Conservation (phyloP, 1,284 basidiomycete genomes). For the Leccinum ponderosum region DNA sequence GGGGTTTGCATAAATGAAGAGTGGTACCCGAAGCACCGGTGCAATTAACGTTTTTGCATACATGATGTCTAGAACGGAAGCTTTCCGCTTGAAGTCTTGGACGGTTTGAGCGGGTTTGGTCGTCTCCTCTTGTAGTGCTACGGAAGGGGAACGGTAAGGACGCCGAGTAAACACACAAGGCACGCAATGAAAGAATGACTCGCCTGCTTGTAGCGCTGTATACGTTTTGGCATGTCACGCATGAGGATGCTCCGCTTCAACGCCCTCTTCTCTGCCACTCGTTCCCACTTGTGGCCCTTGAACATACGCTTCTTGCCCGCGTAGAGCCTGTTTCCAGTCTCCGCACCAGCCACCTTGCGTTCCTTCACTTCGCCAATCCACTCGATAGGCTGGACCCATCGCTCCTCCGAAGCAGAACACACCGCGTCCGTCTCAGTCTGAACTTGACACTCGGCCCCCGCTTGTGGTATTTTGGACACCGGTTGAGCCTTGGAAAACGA, state of each 20-base stretch:
- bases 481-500: conserved; percentile 21
- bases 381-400: conserved; percentile 44
- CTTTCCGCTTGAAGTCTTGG: conserved; percentile 44
- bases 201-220: conserved; percentile 64
- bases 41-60: conserved; percentile 3
- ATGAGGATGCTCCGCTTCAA: conserved; percentile 54
- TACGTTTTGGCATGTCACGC: conserved; percentile 65
- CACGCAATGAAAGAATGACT: conserved; percentile 23
- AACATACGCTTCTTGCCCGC: conserved; percentile 78
- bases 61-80: conserved; percentile 48
- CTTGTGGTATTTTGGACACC: conserved; percentile 7
- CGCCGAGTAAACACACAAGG: not conserved
- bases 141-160: conserved; percentile 5
- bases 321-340: conserved; percentile 64
- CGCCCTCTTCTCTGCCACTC: conserved; percentile 45
- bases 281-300: conserved; percentile 84
- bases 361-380: conserved; percentile 60
- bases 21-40: not conserved
- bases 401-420: conserved; percentile 12
- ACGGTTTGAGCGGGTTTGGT: conserved; percentile 55
- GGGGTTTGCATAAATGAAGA: not conserved
- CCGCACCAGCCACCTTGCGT: conserved; percentile 50
- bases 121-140: conserved; percentile 54
- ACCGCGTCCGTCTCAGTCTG: conserved; percentile 2
- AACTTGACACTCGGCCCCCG: not conserved